Base-by-base conservation (phyloP, 345 rosid genomes). In the Erysimum cheiranthoides region DNA sequence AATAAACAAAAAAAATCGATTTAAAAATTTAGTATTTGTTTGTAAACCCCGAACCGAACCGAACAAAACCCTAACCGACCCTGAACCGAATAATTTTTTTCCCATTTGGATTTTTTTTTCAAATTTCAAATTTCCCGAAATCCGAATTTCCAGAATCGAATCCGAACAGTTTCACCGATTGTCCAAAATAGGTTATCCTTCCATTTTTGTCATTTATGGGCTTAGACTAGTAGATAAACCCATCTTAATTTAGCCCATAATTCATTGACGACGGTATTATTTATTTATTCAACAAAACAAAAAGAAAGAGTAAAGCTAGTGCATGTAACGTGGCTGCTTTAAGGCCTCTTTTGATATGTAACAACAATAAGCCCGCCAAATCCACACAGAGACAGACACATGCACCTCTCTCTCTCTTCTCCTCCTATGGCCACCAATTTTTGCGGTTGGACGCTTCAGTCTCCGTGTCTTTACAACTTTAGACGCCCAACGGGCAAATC, bases 311-410 rank as follows among this genome's bases (percentile, higher is more conserved):
- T 28, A 67, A 53, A 8, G 36, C 40, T 30, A 25, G 39, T 36
- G 59, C 32, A 32, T 32, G 31, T 67, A 74, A 83, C 82, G 85
- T 83, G 83, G 80, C 82, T 74, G 50, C 34, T 66, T 73, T 61
- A 57, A 47, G 76, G 53, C 80, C 80, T 68, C 68, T 68, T 3
- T 59, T 67, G 68, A 28, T 17, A 17, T 36, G 74, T 13, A 65
- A 58, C 61, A 67, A 40, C 36, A 43, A 68, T 67, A 73, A 78
- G 49, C 60, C 76, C 47, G 46, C 68, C 68, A 61, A 73, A 56
- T 50, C 63, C 75, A 66, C 76, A 54, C 71, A 47, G 42, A 39
- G 16, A 43, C 70, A 32, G 70, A 56, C 59, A 31, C 61, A 7
- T 40, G 36, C 6, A 40, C 31, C 58, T 67, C 31, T 38, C 61